Evolutionary conservation across 2,329 filamentous ascomycete genomes (phyloP), one percentile per base, ranked within the genome.

Genomic region (Plectosphaerella sp.): DNA sequence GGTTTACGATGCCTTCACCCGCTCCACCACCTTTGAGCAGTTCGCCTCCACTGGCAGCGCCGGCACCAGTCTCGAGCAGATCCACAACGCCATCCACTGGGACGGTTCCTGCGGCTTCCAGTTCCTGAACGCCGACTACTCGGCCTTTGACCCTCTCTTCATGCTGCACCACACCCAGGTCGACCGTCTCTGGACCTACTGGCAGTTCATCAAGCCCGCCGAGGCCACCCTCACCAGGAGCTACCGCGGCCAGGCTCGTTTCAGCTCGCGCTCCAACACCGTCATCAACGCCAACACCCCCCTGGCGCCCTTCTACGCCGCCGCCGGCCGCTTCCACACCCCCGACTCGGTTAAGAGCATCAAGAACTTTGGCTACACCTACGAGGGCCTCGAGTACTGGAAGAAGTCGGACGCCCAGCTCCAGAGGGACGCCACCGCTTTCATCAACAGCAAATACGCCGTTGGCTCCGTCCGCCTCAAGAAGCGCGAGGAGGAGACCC

Each of bases 131-230:
- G 58, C 72, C 9, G 63, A 64, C n/a, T 70, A 70, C 52, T 65
- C 72, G 2, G 73, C 64, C n/a, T 77, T 74, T 54, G 74, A 77
- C 42, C 69, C 73, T 11, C 57, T 77, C 24, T 78, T 77, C 47
- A 52, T 52, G 50, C 28, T 52, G 16, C 50, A 52, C 55, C 76
- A 77, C 67, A 67, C 74, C 60, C 82, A 87, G 59, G 75, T 87
- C 50, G 83, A 87, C 59, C 78, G 84, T 42, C 72, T 87, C 36
- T 86, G 83, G 68, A 75, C 80, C n/a, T 72, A 78, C 58, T 80
- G 72, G 72, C 69, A 77, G 60, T 69, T 67, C 22, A 71, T 79
- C 18, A 61, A 69, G 52, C 71, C 71, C 22, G 52, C 58, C 43
- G 54, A 66, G 55, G 56, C 59, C 51, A 59, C 70, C 42, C 71